A percentile compares a stretch with the other conserved stretches of the same genome.
Evolutionary conservation across 139 green algal genomes (phyloP).

Genomic region (Protoeuglena noctilucae): DNA sequence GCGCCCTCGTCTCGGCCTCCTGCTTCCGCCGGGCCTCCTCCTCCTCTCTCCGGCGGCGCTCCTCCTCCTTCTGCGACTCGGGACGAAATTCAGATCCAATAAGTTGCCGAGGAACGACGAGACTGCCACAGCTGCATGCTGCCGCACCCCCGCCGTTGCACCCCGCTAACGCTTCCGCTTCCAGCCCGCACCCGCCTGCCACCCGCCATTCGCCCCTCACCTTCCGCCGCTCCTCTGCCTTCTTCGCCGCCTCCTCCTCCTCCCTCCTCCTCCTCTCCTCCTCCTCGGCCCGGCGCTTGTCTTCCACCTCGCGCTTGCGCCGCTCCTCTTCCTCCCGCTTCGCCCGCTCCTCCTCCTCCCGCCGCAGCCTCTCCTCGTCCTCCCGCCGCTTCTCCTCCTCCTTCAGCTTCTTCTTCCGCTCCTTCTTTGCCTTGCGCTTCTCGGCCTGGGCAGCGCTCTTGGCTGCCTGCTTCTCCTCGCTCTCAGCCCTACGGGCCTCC

Average conservation of each 20-base stretch:
- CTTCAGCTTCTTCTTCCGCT: slow-evolving; percentile 16
- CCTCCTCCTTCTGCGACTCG: no score
- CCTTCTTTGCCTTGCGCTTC: slow-evolving; percentile 24
- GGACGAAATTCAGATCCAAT: no score
- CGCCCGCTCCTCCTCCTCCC: slow-evolving; percentile 21
- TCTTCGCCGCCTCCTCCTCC: slow-evolving; percentile 5
- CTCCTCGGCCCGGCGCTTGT: slow-evolving; percentile 15
- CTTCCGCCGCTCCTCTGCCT: slow-evolving; percentile 3
- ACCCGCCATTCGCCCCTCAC: no score
- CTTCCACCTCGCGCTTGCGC: slow-evolving; percentile 26
- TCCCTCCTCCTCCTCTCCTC: slow-evolving; percentile 7
- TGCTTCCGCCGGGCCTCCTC: no score
- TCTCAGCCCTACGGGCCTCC: slow-evolving; percentile 34
- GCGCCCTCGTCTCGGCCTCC: no score
- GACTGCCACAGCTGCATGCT: no score
- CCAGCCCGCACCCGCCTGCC: no score
- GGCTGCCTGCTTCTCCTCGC: slow-evolving; percentile 43
- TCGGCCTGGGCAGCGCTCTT: slow-evolving; percentile 29
- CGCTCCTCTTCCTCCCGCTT: slow-evolving; percentile 23
- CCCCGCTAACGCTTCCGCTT: no score
- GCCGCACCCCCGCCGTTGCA: no score
- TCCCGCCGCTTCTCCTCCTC: slow-evolving; percentile 18
- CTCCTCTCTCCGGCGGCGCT: no score
- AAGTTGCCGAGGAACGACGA: no score
- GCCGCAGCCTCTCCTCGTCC: slow-evolving; percentile 23